phyloP scores from a whole-genome alignment of 2,329 filamentous ascomycete species.

The Calonectria leucothoes region DNA sequence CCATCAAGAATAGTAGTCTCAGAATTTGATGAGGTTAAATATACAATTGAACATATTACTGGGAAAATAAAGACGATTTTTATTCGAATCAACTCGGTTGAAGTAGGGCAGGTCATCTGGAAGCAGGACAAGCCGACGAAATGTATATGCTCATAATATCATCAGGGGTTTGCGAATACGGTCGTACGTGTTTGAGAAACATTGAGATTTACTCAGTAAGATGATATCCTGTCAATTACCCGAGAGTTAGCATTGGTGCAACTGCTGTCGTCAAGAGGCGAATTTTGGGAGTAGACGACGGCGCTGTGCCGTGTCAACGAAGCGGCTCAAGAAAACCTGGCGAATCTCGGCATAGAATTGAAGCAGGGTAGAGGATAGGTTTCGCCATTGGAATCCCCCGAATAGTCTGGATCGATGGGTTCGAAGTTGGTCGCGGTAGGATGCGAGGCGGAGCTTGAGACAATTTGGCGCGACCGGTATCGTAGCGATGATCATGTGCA shows the following conservation, averaged over 20 bases:
- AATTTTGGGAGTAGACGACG: background rate
- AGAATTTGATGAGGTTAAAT: too few species aligned
- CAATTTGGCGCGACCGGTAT: background rate
- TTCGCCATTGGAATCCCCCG: background rate
- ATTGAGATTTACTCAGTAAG: background rate
- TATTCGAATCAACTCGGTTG: background rate
- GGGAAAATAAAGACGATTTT: too few species aligned
- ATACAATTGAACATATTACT: too few species aligned
- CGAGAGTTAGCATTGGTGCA: background rate
- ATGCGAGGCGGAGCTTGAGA: background rate
- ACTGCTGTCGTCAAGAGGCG: background rate
- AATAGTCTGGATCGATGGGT: background rate
- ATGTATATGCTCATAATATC: background rate
- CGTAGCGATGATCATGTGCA: background rate
- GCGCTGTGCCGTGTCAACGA: background rate
- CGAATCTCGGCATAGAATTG: background rate
- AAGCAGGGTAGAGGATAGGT: background rate
- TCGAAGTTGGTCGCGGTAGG: background rate
- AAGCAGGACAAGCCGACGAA: background rate
- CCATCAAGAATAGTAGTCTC: too few species aligned
- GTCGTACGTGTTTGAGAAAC: background rate
- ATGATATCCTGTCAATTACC: background rate
- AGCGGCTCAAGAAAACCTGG: background rate
- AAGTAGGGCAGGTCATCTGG: background rate
- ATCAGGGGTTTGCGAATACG: background rate